phyloP scores from a whole-genome alignment of 2,329 filamentous ascomycete genomes.

The Alternaria alternata region DNA sequence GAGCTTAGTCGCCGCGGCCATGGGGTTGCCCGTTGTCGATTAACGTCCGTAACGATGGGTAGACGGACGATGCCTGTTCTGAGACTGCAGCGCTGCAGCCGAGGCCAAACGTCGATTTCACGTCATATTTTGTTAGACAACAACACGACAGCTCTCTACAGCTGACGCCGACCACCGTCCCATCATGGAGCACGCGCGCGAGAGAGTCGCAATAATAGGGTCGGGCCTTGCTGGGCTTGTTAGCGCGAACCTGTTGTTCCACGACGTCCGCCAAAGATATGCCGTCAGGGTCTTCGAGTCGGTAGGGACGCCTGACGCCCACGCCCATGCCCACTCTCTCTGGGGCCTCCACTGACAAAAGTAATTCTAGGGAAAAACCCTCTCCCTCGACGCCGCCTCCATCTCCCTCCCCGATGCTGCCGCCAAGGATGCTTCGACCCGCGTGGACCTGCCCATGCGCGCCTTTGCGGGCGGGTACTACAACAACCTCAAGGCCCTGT shows the following conservation, averaged over 20 bases:
- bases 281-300: constrained; percentile 57
- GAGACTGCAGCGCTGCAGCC: constrained; percentile 1
- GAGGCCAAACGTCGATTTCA: not conserved
- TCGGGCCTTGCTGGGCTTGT: constrained; percentile 60
- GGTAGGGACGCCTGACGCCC: constrained; percentile 37
- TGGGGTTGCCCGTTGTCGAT: not conserved
- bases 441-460: constrained; percentile 62
- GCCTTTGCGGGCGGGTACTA: constrained; percentile 64
- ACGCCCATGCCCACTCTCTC: not conserved
- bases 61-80: constrained; percentile 1
- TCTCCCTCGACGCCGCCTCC: constrained; percentile 58
- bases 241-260: constrained; percentile 56
- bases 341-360: not conserved
- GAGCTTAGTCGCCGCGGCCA: not conserved
- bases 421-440: constrained; percentile 35
- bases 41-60: not conserved
- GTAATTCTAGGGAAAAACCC: constrained; percentile 49
- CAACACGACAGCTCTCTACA: not conserved
- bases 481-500: constrained; percentile 64
- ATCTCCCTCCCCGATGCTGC: constrained; percentile 45
- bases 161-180: not conserved
- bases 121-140: not conserved
- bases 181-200: constrained; percentile 18
- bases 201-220: constrained; percentile 56
- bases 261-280: constrained; percentile 53